These are phyloP conservation scores for Penicillium subrubescens DNA, from an alignment of 495 filamentous ascomycete species.

Conservation along the genomic window DNA sequence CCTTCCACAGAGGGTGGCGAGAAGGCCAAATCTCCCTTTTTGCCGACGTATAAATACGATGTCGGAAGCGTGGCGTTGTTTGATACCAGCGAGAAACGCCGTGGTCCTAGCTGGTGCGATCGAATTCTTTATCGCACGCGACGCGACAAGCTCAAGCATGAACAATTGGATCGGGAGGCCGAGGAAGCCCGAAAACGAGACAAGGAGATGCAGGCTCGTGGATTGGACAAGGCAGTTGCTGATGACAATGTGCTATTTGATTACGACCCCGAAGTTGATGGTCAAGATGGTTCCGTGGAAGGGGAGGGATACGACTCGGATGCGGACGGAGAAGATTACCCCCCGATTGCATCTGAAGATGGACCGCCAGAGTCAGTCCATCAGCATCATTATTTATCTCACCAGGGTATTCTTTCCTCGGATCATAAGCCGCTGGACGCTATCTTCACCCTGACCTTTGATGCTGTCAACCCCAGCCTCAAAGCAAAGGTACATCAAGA, in stretches of 20 bases:
- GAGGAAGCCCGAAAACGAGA: slow-evolving; percentile 70
- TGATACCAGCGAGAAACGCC: slow-evolving; percentile 90
- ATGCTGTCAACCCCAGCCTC: slow-evolving; percentile 79
- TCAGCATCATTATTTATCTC: slow-evolving; percentile 79
- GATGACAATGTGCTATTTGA: slow-evolving; percentile 89
- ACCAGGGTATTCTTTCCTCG: slow-evolving; percentile 85
- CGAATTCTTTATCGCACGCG: slow-evolving; percentile 86
- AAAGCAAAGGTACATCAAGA: slow-evolving; percentile 84
- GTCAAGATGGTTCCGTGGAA: slow-evolving; percentile 44
- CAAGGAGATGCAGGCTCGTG: slow-evolving; percentile 80
- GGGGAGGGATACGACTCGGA: slow-evolving; percentile 60
- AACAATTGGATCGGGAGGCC: slow-evolving; percentile 64
- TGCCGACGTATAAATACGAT: slow-evolving; percentile 97
- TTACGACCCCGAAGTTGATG: slow-evolving; percentile 82
- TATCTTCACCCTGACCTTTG: slow-evolving; percentile 77
- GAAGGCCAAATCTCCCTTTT: slow-evolving; percentile 85
- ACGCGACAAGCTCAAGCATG: slow-evolving; percentile 68
- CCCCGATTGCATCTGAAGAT: slow-evolving; percentile 19
- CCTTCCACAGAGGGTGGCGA: slow-evolving; percentile 87
- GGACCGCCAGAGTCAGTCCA: slow-evolving; percentile 51
- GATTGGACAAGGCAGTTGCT: slow-evolving; percentile 70
- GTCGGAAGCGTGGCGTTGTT: slow-evolving; percentile 90
- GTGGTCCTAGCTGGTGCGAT: slow-evolving; percentile 96
- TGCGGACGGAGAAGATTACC: slow-evolving; percentile 27
- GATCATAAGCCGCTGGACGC: slow-evolving; percentile 93